Evolutionary conservation across 2,329 filamentous ascomycete species (phyloP), one percentile per base, ranked within the genome.

Genomic region (Didymella pomorum): DNA sequence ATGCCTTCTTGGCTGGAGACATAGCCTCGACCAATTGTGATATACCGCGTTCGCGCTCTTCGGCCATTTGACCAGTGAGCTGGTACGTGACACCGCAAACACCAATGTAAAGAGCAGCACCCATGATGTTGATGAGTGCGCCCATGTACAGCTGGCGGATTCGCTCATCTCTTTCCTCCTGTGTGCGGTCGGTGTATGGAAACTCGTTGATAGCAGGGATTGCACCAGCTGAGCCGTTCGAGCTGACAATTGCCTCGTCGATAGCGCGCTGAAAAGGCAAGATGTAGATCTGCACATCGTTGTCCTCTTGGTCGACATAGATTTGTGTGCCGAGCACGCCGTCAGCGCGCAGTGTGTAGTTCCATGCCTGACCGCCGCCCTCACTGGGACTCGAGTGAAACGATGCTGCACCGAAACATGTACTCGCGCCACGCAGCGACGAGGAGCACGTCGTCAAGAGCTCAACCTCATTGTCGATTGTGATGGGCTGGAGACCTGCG

Each of bases 1-100:
- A 96, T 42, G 86, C 81, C 47, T 83, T 83, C 53, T 84, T 83
- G 54, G 91, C 91, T 0, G 91, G 89, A 82, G 95, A 93, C 92
- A 96, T 97, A 53, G 92, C 89, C 76, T 97, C 93, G 42, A 97
- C 87, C 26, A 97, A 82, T 62, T 93, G 91, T 4, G 91, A 91
- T 85, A 97, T 95, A 57, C 93, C 93, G 16, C 87, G 82, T 79
- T 97, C 93, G 55, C 93, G 83, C 78, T 97, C 93, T 2, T 88
- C 87, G 8, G 93, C 93, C 73, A 96, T 89, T 68, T 93, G 87
- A 9, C 93, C 93, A 0, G 92, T 91, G 56, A 96, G 81, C 70
- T 97, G 93, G 73, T 97, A 97, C 35, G 89, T 89, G 25, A 97
- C 85, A 53, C 91, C 92, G 44, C 95, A 87, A 53, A 95, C 84